Percentiles rank a stretch among this genome's conserved stretches.
Conservation (phyloP, 768 basidiomycete species). For the Macrolepiota fuliginosa region DNA sequence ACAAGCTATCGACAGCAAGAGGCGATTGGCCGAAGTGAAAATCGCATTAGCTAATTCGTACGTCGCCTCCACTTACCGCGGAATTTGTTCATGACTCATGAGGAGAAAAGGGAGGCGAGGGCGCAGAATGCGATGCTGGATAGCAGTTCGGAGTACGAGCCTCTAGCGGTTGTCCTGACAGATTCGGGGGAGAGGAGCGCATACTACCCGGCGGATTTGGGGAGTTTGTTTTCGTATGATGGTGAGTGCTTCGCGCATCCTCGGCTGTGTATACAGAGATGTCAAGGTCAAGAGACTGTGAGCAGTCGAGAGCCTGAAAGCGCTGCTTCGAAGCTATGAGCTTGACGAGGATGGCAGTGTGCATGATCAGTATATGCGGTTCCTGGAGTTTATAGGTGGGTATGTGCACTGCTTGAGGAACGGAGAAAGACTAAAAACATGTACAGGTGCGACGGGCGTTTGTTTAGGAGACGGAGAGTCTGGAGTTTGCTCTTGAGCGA, state of each 20-base stretch:
- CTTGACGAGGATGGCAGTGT: conserved; percentile 39
- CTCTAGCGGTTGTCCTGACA: conserved; percentile 44
- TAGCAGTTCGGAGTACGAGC: conserved; percentile 38
- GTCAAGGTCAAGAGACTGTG: conserved; percentile 7
- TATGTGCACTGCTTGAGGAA: not conserved
- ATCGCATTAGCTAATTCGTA: conserved; percentile 54
- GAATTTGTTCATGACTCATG: not conserved
- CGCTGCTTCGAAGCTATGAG: conserved; percentile 48
- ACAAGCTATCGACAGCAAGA: conserved; percentile 41
- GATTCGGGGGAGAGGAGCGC: conserved; percentile 45
- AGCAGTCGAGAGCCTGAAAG: conserved; percentile 37
- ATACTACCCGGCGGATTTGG: conserved; percentile 47
- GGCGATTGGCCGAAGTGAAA: conserved; percentile 40
- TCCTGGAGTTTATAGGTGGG: conserved; percentile 55
- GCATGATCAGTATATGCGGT: conserved; percentile 49
- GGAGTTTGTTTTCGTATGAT: conserved; percentile 50
- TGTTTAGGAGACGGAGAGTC: not conserved
- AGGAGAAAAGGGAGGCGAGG: conserved; percentile 40
- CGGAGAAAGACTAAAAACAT: not conserved
- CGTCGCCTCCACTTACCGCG: conserved; percentile 19
- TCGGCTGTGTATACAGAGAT: not conserved
- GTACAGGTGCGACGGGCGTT: conserved; percentile 1
- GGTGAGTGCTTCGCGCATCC: conserved; percentile 33
- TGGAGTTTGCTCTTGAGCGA: not conserved
- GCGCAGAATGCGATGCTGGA: conserved; percentile 44